phyloP scores from a whole-genome alignment of 2,329 filamentous ascomycete genomes.

The Monilinia aucupariae region DNA sequence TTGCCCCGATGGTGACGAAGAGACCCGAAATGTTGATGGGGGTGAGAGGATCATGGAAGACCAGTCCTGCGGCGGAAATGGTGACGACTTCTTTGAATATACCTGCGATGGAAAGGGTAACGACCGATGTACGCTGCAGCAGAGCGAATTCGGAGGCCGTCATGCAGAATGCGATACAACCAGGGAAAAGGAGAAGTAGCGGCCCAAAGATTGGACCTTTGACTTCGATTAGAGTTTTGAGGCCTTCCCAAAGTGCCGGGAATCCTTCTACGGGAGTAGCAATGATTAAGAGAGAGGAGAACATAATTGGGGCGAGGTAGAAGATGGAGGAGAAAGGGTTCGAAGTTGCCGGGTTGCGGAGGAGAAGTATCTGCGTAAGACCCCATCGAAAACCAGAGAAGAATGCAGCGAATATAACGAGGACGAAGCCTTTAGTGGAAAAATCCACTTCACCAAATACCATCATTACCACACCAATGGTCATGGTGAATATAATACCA shows the following conservation, averaged over 20 bases:
- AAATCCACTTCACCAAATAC: constrained; percentile 93
- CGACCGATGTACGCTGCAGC: constrained; percentile 88
- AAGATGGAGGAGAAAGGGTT: constrained; percentile 98
- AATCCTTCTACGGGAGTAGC: constrained; percentile 84
- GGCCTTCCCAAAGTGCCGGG: constrained; percentile 57
- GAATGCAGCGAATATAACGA: constrained; percentile 89
- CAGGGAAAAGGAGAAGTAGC: constrained; percentile 79
- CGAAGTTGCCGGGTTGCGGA: constrained; percentile 88
- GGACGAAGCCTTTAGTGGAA: constrained; percentile 75
- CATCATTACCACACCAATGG: constrained; percentile 92
- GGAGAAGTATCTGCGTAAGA: constrained; percentile 93
- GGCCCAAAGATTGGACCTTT: constrained; percentile 65
- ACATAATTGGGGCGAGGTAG: constrained; percentile 97
- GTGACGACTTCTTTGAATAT: constrained; percentile 99
- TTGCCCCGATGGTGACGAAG: constrained; percentile 81
- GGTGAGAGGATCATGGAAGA: constrained; percentile 86
- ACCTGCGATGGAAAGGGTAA: constrained; percentile 91
- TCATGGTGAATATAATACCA: constrained; percentile 87
- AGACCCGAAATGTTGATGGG: constrained; percentile 82
- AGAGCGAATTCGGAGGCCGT: constrained; percentile 93
- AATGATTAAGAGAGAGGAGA: constrained; percentile 70
- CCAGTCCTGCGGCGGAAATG: constrained; percentile 77
- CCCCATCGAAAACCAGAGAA: constrained; percentile 97
- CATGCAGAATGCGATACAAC: constrained; percentile 90
- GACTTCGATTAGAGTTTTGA: constrained; percentile 56